Evolutionary conservation across 306 rosid genomes (phyloP), one percentile per base, ranked within the genome.

Genomic region (Vigna nakashimae): DNA sequence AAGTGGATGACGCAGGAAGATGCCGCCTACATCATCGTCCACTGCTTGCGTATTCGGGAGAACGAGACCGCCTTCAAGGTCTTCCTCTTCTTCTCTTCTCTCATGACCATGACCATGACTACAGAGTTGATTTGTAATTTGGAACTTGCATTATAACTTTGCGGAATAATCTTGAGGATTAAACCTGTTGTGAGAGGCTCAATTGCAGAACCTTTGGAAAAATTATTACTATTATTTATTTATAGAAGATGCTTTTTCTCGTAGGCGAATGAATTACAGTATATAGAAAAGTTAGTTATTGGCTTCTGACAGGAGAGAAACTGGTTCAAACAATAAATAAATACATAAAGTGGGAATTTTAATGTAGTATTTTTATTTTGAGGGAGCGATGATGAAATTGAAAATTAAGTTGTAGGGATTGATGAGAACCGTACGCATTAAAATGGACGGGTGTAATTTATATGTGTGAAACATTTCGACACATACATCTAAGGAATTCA

Each of bases 41-140:
- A 94, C 69, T 94, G 96, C 84, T 74, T 90, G 90, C 88, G 97
- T 49, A 86, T 94, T 84, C 95, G 97, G 1, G 97, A 94, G 80
- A 92, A 94, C 26, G 95, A 92, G 49, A 67, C 94, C 4, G 93
- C 87, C 0, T 94, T 92, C 58, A 69, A 81, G 87, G 98, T 16
- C 10, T 30, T 16, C 4, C 28, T 63, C 42, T 30, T 62, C 43
- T 36, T 56, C 1, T 14, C 16, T 22, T 15, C 12, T 57, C 11
- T 30, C 34, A 30, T 30, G 34, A 30, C 34, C 4, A 24, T 15
- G 36, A 32, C 36, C 8, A 24, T 57, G 13, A 22, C 13, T 22
- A 24, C 36, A 4, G 17, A 30, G 3, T 22, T 9, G 2, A 8
- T 20, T 20, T 18, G 14, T 55, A 55, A 3, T 30, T 30, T 30